A percentile compares a stretch with the other conserved stretches of the same genome.
Evolutionary conservation across 1,284 basidiomycete genomes (phyloP).

Genomic region (Pascua guehoae): DNA sequence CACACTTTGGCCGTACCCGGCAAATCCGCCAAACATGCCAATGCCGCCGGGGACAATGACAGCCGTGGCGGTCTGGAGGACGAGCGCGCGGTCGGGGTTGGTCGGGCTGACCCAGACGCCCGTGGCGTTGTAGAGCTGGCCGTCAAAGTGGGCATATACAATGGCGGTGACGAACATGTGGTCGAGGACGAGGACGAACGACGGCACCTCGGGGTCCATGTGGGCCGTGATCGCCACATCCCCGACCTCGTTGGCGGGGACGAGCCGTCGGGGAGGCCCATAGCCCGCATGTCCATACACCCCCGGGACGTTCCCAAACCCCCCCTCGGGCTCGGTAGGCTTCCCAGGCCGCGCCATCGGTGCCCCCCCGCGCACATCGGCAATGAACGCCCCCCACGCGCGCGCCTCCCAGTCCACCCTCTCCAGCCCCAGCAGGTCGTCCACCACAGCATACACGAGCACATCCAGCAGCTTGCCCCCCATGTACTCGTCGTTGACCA

Average conservation of each 20-base stretch:
- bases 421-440: conserved; percentile 20
- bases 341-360: not conserved
- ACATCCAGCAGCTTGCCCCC: conserved; percentile 1
- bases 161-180: conserved; percentile 22
- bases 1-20: not conserved
- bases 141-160: conserved; percentile 25
- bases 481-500: conserved; percentile 19
- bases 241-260: not conserved
- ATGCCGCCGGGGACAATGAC: conserved; percentile 8
- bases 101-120: not conserved
- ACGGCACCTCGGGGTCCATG: not conserved
- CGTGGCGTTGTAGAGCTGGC: conserved; percentile 4
- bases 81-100: not conserved
- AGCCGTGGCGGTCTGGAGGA: not conserved
- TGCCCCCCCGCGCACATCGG: not conserved
- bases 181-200: conserved; percentile 12
- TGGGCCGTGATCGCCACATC: not conserved
- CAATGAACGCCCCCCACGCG: not conserved
- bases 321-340: not conserved
- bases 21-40: conserved; percentile 11
- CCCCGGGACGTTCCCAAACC: conserved; percentile 3
- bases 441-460: conserved; percentile 16
- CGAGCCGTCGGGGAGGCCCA: conserved; percentile 10
- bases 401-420: conserved; percentile 13
- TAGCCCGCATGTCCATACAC: conserved; percentile 12